These are phyloP conservation scores for Fusarium denticulatum DNA, from an alignment of 2,329 filamentous ascomycete genomes.

Conservation along the genomic window DNA sequence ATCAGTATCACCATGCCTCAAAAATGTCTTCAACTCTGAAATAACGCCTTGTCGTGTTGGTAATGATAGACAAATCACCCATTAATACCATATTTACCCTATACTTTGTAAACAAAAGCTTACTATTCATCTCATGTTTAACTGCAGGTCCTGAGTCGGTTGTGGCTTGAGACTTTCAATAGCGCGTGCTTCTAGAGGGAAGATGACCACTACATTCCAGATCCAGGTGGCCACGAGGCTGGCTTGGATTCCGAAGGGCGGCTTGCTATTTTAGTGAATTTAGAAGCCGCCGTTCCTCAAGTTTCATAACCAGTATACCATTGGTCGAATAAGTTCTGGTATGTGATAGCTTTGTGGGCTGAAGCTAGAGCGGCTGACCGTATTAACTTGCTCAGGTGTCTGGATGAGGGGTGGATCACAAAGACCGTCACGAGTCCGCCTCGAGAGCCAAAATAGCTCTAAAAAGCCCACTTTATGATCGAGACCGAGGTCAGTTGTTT, in stretches of 20 bases:
- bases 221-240: not conserved
- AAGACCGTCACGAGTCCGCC: accelerated
- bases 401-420: too few species aligned
- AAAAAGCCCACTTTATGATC: accelerated
- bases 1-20: not conserved
- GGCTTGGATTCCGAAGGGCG: not conserved
- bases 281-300: not conserved
- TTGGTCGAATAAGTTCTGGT: not conserved
- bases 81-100: not conserved
- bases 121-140: too few species aligned
- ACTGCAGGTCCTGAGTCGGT: too few species aligned
- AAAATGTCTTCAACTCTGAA: not conserved
- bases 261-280: not conserved
- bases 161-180: not conserved
- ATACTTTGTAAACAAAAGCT: too few species aligned
- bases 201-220: not conserved
- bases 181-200: not conserved
- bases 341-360: not conserved
- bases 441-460: not conserved
- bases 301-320: accelerated
- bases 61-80: accelerated
- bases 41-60: not conserved
- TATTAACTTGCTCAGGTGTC: not conserved
- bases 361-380: not conserved
- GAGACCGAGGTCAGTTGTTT: not conserved